Conservation (phyloP, 495 filamentous ascomycete genomes). For the Hypoxylon lienhwacheense region DNA sequence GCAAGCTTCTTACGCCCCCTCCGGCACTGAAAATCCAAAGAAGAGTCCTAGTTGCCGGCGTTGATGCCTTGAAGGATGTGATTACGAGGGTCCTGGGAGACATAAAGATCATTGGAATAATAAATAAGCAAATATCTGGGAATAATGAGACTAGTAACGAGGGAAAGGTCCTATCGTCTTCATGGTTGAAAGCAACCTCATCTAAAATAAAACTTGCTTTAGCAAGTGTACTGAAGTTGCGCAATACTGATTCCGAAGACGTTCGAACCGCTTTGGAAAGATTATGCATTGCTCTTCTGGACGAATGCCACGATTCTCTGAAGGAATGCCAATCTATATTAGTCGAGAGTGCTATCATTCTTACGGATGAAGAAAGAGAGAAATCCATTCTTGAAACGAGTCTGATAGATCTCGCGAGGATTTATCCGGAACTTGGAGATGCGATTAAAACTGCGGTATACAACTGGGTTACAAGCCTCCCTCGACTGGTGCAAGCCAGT, state of each 20-base stretch:
- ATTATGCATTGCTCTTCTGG: slow-evolving; percentile 72
- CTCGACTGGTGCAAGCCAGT: slow-evolving; percentile 78
- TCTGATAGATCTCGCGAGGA: slow-evolving; percentile 62
- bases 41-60: slow-evolving; percentile 61
- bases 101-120: slow-evolving; percentile 48
- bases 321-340: slow-evolving; percentile 68
- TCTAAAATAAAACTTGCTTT: slow-evolving; percentile 84
- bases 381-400: slow-evolving; percentile 46
- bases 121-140: slow-evolving; percentile 36
- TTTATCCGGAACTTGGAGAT: slow-evolving; percentile 66
- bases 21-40: slow-evolving; percentile 65
- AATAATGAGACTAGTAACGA: slow-evolving; percentile 12
- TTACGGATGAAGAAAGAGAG: slow-evolving; percentile 59
- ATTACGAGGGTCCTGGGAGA: slow-evolving; percentile 70
- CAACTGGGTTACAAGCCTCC: slow-evolving; percentile 77
- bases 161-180: slow-evolving; percentile 47
- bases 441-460: slow-evolving; percentile 72
- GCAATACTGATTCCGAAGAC: slow-evolving; percentile 71
- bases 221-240: slow-evolving; percentile 72
- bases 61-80: slow-evolving; percentile 62
- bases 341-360: slow-evolving; percentile 77
- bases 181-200: slow-evolving; percentile 82
- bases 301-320: slow-evolving; percentile 76
- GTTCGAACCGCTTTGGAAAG: slow-evolving; percentile 67
- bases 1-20: slow-evolving; percentile 70